Conservation (phyloP, 192 early-diverging fungal species). For the Globomyces pollinis-pini region DNA sequence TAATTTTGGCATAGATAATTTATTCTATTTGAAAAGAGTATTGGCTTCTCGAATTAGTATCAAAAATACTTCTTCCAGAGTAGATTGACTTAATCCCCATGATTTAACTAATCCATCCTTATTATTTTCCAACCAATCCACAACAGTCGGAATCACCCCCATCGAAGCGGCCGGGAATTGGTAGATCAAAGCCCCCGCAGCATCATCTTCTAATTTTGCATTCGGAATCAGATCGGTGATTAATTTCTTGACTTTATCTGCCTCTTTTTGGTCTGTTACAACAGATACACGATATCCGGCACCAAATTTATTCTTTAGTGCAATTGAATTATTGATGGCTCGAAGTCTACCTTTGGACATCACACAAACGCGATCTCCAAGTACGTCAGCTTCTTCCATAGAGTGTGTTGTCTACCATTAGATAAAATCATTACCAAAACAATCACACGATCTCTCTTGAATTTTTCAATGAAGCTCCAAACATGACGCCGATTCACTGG, state of each 20-base stretch:
- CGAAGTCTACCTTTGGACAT: slow-evolving; percentile 67
- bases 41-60: slow-evolving; percentile 35
- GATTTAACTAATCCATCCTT: slow-evolving; percentile 38
- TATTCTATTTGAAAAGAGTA: too few relatives aligned
- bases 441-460: slow-evolving; percentile 41
- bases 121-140: slow-evolving; percentile 47
- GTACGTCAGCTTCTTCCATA: slow-evolving; percentile 8
- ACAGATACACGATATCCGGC: slow-evolving; percentile 63
- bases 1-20: too few relatives aligned
- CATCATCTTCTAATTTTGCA: slow-evolving; percentile 61
- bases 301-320: slow-evolving; percentile 69
- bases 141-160: slow-evolving; percentile 51
- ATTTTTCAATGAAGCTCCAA: slow-evolving; percentile 43
- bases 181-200: slow-evolving; percentile 56
- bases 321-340: slow-evolving; percentile 60
- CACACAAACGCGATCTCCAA: slow-evolving; percentile 42
- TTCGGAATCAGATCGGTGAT: slow-evolving; percentile 39
- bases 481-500: slow-evolving; percentile 46
- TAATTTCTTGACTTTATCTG: slow-evolving; percentile 36
- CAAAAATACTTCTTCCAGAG: slow-evolving; percentile 65
- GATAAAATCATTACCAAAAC: slow-evolving; percentile 50
- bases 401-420: slow-evolving; percentile 43
- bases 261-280: slow-evolving; percentile 39
- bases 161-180: slow-evolving; percentile 49
- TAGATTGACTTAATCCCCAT: slow-evolving; percentile 63